A percentile compares a stretch with the other conserved stretches of the same genome.
phyloP scores from a whole-genome alignment of 2,329 filamentous ascomycete species.

The Didymella lethalis region DNA sequence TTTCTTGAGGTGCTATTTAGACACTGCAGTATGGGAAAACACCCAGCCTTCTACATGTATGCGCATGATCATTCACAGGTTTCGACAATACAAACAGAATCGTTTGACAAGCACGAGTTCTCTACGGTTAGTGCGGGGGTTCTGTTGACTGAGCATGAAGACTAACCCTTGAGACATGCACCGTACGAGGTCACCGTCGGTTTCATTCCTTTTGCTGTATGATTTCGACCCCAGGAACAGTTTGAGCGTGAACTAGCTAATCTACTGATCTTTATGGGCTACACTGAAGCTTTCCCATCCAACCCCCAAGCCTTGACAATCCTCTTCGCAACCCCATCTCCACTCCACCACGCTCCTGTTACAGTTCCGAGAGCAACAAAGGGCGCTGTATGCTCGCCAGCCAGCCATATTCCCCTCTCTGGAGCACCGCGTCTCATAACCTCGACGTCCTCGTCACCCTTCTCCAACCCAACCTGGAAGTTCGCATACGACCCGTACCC shows the following conservation, averaged over 20 bases:
- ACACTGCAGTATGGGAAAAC: no score
- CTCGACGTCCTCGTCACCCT: slow-evolving; percentile 76
- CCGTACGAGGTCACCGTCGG: neutral
- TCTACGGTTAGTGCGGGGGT: no score
- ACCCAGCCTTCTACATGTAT: neutral
- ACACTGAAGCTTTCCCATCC: slow-evolving; percentile 1
- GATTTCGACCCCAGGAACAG: neutral
- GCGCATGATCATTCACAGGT: neutral
- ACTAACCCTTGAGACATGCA: no score
- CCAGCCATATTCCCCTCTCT: slow-evolving; percentile 78
- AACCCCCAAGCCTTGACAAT: slow-evolving; percentile 61
- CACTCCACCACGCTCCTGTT: slow-evolving; percentile 92
- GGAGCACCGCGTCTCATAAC: slow-evolving; percentile 63
- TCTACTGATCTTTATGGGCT: neutral
- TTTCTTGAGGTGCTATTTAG: no score
- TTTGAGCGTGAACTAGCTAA: neutral
- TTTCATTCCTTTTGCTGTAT: no score
- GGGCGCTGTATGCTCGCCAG: slow-evolving; percentile 88
- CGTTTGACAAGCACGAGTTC: no score
- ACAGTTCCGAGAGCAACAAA: slow-evolving; percentile 73
- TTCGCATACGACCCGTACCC: slow-evolving; percentile 86
- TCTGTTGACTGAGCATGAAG: no score
- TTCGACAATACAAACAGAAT: no score
- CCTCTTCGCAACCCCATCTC: slow-evolving; percentile 76
- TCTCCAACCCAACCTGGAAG: slow-evolving; percentile 77